Conservation (phyloP, 78 protist species). For the Blattamonas nauphoetae region DNA sequence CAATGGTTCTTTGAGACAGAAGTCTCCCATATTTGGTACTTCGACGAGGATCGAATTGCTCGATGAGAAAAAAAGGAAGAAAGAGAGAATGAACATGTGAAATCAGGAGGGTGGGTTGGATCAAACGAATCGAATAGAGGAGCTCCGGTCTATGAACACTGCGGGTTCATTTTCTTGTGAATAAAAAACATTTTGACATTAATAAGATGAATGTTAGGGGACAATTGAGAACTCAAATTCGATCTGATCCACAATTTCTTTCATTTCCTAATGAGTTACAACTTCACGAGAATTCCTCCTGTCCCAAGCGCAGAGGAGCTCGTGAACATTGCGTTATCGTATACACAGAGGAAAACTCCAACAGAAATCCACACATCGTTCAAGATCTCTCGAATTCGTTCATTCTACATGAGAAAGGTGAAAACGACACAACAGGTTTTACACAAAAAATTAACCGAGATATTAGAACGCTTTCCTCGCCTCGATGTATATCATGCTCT, state of each 20-base stretch:
- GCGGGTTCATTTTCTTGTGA: neutral
- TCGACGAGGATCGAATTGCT: neutral
- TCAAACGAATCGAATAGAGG: neutral
- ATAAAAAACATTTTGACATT: neutral
- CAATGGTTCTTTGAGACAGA: neutral
- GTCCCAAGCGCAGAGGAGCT: conserved; percentile 93
- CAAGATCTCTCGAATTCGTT: conserved; percentile 63
- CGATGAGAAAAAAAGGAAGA: neutral
- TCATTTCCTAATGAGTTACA: conserved; percentile 52
- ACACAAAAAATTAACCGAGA: conserved; percentile 75
- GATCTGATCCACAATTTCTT: neutral
- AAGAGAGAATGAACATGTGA: neutral
- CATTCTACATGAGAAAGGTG: conserved; percentile 92
- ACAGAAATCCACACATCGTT: conserved; percentile 88
- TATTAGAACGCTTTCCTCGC: conserved; percentile 90
- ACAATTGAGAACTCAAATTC: neutral
- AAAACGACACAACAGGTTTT: conserved; percentile 73
- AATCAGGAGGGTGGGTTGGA: neutral
- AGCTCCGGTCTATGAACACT: neutral
- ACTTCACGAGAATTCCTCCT: conserved; percentile 75
- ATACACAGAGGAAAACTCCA: conserved; percentile 95
- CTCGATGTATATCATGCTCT: conserved; percentile 61
- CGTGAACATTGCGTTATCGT: conserved; percentile 81
- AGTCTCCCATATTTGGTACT: neutral
- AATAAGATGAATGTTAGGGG: neutral